Evolutionary conservation across 2,329 filamentous ascomycete species (phyloP), one percentile per base, ranked within the genome.

Genomic region (Penicillium sp.): DNA sequence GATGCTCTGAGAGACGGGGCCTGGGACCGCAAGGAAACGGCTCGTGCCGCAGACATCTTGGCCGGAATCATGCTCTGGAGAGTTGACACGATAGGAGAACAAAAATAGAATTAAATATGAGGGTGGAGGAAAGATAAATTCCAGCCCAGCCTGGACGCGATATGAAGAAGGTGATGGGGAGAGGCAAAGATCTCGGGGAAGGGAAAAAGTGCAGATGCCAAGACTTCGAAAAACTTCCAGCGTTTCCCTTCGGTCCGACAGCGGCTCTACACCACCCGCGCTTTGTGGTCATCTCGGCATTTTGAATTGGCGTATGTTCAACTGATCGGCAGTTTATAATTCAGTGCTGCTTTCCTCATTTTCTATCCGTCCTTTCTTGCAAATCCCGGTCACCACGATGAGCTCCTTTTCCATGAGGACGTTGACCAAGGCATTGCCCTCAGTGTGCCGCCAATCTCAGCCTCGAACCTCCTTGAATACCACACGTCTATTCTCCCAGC

Each of bases 51-150:
- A 49, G 71, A 67, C 68, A 73, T 67, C 61, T 65, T 75, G 28
- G 73, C 63, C 51, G 68, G 67, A 63, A 77, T 72, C 74, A 77
- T 77, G 64, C 69, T 50, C 22, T 50, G 74, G 64, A 68, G 53
- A 40, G 52, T 51, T 37, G 41, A 47, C 5, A 31, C 33, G 26
- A 49, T 25, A 41, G 10, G 25, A 50, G 22, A 56, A 19, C n/a
- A n/a, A 40, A 40, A 57, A 35, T 17, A 40, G 17, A 22, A 50
- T 33, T 28, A 44, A 59, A 35, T 47, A 40, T 33, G 45, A 35
- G 30, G 46, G 49, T 35, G 28, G 42, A 55, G 38, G 50, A 47
- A 17, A 42, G 36, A 48, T 40, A 36, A 38, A 46, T 50, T 60
- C 55, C 54, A 63, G 55, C 57, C 56, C 50, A 53, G 58, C 62